A percentile compares a stretch with the other conserved stretches of the same genome.
Conservation (phyloP, 1,284 basidiomycete genomes). For the Boletus austroedulis region DNA sequence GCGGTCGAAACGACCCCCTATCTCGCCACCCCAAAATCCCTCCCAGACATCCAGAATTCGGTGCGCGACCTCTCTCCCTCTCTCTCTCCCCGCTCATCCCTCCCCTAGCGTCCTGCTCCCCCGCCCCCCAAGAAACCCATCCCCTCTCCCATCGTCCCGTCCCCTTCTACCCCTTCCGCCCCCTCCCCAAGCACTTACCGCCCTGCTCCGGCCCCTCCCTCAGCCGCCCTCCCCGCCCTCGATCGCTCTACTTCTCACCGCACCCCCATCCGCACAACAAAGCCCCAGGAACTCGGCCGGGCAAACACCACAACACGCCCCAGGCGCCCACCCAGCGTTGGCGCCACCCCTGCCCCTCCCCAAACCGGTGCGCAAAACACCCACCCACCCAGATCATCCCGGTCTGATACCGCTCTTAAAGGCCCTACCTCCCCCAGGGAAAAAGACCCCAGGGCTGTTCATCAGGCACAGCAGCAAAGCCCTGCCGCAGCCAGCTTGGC, state of each 20-base stretch:
- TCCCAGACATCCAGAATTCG: constrained; percentile 49
- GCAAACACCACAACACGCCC: constrained; percentile 60
- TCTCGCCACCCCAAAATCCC: constrained; percentile 29
- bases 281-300: constrained; percentile 54
- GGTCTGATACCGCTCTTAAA: constrained; percentile 55
- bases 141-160: constrained; percentile 33
- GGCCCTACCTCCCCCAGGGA: constrained; percentile 34
- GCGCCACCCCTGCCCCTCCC: constrained; percentile 15
- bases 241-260: constrained; percentile 79
- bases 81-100: constrained; percentile 18
- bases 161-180: constrained; percentile 33
- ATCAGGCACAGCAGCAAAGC: constrained; percentile 47
- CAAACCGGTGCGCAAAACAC: constrained; percentile 41
- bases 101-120: constrained; percentile 44
- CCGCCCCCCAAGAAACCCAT: constrained; percentile 57
- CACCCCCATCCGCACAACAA: constrained; percentile 50
- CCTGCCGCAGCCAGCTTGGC: constrained; percentile 49
- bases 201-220: constrained; percentile 65
- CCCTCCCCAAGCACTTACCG: constrained; percentile 55
- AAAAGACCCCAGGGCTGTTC: constrained; percentile 36
- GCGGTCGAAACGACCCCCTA: constrained; percentile 34
- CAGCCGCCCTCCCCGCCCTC: constrained; percentile 54
- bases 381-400: constrained; percentile 52
- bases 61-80: constrained; percentile 39
- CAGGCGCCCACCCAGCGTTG: constrained; percentile 32